phyloP scores from a whole-genome alignment of 176 grass and related monocot genomes.

The Eleusine indica region DNA sequence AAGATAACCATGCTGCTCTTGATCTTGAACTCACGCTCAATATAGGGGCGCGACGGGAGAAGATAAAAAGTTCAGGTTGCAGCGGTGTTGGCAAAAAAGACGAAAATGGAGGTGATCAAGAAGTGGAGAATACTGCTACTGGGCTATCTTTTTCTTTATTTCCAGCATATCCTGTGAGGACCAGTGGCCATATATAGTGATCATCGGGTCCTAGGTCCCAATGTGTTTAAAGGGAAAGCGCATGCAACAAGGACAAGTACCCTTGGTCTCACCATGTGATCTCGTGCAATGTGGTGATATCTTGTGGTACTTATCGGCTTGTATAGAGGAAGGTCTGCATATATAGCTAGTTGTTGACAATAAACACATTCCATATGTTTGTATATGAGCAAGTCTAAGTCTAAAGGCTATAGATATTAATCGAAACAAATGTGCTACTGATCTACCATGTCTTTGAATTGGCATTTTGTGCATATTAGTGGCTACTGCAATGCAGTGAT shows the following conservation, averaged over 20 bases:
- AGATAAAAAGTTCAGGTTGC: conserved; percentile 14
- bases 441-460: no score
- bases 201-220: background rate
- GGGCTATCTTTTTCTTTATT: conserved; percentile 44
- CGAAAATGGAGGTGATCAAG: conserved; percentile 22
- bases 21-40: conserved; percentile 45
- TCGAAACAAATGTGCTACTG: no score
- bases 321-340: background rate
- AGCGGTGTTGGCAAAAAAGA: background rate
- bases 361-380: no score
- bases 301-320: conserved; percentile 51
- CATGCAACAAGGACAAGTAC: conserved; percentile 52
- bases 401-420: no score
- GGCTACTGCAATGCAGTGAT: no score
- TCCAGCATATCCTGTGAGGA: conserved; percentile 15
- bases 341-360: background rate
- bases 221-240: conserved; percentile 17
- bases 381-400: no score
- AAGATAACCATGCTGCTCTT: background rate
- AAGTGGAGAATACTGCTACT: conserved; percentile 3
- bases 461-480: no score
- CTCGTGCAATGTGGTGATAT: conserved; percentile 52
- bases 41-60: background rate
- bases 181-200: background rate
- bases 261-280: conserved; percentile 62